Evolutionary conservation across 176 grass and related monocot genomes (phyloP).

Genomic region (Aegilops speltoides): DNA sequence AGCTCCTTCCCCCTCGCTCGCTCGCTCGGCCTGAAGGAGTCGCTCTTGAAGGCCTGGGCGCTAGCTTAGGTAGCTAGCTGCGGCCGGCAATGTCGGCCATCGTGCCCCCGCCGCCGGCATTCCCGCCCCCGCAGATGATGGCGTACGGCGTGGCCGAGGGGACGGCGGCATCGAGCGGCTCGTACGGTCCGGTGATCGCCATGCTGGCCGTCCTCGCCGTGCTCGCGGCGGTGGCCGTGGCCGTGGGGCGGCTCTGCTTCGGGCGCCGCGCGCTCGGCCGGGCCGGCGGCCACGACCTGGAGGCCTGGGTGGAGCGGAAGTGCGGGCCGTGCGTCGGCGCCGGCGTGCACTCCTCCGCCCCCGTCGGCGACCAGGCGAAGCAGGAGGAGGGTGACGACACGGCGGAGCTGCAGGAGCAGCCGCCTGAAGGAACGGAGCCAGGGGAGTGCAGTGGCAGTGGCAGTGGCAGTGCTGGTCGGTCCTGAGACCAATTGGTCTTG

Average conservation of each 20-base stretch:
- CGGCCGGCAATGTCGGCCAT: slow-evolving; percentile 39
- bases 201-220: slow-evolving; percentile 60
- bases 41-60: neutral
- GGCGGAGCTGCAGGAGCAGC: neutral
- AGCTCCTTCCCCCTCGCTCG: no score
- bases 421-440: neutral
- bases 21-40: neutral
- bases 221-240: slow-evolving; percentile 49
- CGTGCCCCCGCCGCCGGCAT: slow-evolving; percentile 3
- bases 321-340: slow-evolving; percentile 60
- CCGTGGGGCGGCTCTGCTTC: slow-evolving; percentile 64
- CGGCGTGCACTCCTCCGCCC: neutral
- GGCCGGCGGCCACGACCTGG: slow-evolving; percentile 40
- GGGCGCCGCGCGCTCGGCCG: slow-evolving; percentile 40
- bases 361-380: neutral
- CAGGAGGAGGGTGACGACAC: neutral
- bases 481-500: neutral
- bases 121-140: slow-evolving; percentile 20
- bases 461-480: neutral
- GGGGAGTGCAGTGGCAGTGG: neutral
- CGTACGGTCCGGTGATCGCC: slow-evolving; percentile 68
- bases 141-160: slow-evolving; percentile 2
- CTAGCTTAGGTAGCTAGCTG: neutral
- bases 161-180: slow-evolving; percentile 18
- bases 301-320: slow-evolving; percentile 65